phyloP scores from a whole-genome alignment of 345 rosid genomes.

The Eucalyptus marginata region DNA sequence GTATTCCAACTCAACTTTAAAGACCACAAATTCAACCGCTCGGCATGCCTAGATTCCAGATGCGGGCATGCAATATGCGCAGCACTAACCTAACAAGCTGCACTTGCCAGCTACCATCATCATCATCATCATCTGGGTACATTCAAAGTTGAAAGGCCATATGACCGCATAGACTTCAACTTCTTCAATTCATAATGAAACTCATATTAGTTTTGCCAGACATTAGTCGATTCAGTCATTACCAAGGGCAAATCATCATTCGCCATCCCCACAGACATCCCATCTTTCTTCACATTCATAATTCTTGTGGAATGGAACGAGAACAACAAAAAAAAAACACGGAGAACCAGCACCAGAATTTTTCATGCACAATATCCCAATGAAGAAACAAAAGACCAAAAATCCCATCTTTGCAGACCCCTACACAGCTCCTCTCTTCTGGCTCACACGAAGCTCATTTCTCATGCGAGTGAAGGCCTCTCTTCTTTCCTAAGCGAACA shows the following conservation, averaged over 20 bases:
- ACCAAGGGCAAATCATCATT: background rate
- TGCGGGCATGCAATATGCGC: background rate
- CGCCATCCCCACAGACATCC: background rate
- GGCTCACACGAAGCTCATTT: conserved; percentile 22
- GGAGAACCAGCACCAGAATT: background rate
- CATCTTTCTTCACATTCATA: background rate
- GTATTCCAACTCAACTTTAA: background rate
- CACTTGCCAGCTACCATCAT: background rate
- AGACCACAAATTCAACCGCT: background rate
- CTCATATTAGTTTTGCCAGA: too few species aligned
- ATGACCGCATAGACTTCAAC: too few species aligned
- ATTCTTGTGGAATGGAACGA: background rate
- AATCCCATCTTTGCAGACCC: background rate
- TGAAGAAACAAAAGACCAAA: background rate
- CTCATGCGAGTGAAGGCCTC: conserved; percentile 33
- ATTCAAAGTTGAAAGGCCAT: too few species aligned
- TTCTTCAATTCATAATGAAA: too few species aligned
- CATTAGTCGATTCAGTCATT: background rate
- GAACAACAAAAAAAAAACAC: background rate
- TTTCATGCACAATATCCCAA: background rate
- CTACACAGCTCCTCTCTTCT: background rate
- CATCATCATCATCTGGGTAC: background rate
- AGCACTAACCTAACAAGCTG: background rate
- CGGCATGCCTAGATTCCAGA: background rate
- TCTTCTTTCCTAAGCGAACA: conserved; percentile 66